Conservation (phyloP, 305 asterid species). For the Rubia peregrina region DNA sequence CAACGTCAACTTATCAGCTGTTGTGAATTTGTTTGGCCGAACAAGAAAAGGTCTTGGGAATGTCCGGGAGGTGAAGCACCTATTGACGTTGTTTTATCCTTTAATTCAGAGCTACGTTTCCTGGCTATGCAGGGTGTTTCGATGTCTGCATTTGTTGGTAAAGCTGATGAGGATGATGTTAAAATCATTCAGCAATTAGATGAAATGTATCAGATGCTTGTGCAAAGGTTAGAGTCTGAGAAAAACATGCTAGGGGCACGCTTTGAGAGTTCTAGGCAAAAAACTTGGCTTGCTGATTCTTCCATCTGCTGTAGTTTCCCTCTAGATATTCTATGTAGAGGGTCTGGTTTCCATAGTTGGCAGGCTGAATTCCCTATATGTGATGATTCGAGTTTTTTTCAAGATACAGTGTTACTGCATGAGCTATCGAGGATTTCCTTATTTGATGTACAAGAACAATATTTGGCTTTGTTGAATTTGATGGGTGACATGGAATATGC, state of each 20-base stretch:
- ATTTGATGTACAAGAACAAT: constrained; percentile 45
- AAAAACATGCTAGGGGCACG: constrained; percentile 41
- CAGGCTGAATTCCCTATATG: constrained; percentile 49
- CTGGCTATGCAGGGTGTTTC: constrained; percentile 76
- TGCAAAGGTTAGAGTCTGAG: constrained; percentile 53
- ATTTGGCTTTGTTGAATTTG: constrained; percentile 35
- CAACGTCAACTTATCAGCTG: constrained; percentile 49
- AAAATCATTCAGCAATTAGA: constrained; percentile 53
- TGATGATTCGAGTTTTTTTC: constrained; percentile 66
- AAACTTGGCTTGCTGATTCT: constrained; percentile 22
- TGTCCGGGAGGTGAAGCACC: constrained; percentile 33
- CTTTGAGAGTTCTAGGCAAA: constrained; percentile 21
- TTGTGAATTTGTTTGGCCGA: constrained; percentile 66
- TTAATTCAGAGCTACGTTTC: constrained; percentile 55
- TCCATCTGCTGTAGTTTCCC: constrained; percentile 59
- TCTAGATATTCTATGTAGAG: constrained; percentile 41
- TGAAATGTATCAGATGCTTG: constrained; percentile 75
- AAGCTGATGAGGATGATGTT: constrained; percentile 34
- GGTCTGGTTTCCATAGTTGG: constrained; percentile 54
- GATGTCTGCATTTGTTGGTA: constrained; percentile 60
- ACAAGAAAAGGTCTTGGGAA: constrained; percentile 33
- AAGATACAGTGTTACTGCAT: constrained; percentile 61
- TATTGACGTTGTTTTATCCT: constrained; percentile 47
- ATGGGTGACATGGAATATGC: constrained; percentile 40
- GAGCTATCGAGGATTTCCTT: constrained; percentile 40